Evolutionary conservation across 1,284 basidiomycete species (phyloP), one percentile per base, ranked within the genome.

Genomic region (Leccinum fuscescens): DNA sequence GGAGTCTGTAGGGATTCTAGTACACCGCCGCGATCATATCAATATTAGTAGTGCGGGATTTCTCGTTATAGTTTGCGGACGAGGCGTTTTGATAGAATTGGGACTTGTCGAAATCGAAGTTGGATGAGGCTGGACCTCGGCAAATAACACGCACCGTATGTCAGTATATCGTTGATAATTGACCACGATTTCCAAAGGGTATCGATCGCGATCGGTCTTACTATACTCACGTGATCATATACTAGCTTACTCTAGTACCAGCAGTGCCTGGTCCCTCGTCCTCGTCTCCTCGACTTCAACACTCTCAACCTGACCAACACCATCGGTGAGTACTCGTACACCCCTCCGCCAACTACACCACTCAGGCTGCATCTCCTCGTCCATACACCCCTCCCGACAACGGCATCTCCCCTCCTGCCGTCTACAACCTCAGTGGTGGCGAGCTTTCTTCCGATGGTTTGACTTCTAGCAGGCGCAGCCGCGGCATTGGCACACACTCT

Each of bases 381-480:
- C 82, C 87, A 14, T 89, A 81, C 79, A 86, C 85, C 17, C 86
- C 89, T 33, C 80, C 84, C 31, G 85, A 89, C 63, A 80, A 78
- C 61, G 81, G 83, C 72, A 84, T 91, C 65, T 88, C 86, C 54
- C 88, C 88, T 22, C 87, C 86, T 49, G 81, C 85, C 52, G 81
- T 90, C 44, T 88, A 89, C 73, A 84, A 80, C 69, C 75, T 89
- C 63, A 86, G 83, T 70, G 82, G 79, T 51, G 86, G 85, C 64
- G 89, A 91, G 70, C 76, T 86, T 58, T 88, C 86, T 11, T 88
- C 87, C 17, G 88, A 90, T 70, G 82, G 84, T 64, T 77, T 85
- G 61, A 77, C 80, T 64, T 86, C 88, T 60, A 82, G 80, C 67
- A 80, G 86, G 60, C 82, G 81, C 68, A 86, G 86, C 73, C 87